Evolutionary conservation across 257 asterid genomes (phyloP).

Genomic region (Lantana camara): DNA sequence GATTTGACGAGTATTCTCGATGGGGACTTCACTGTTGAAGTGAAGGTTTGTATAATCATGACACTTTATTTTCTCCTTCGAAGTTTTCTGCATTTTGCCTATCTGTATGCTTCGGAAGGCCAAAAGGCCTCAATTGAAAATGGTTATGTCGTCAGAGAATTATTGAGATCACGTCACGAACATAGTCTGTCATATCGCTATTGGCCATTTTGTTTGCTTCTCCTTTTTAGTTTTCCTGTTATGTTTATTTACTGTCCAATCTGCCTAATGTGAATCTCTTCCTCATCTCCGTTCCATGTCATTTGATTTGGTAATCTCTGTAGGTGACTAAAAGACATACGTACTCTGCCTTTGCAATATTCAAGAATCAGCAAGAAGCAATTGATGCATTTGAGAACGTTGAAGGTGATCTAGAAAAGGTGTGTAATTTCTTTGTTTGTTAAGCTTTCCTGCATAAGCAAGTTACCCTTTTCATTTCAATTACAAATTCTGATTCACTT

Average conservation of each 20-base stretch:
- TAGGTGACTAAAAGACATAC: slow-evolving; percentile 51
- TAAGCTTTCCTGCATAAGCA: not conserved
- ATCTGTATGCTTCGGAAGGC: not conserved
- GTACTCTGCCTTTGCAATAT: slow-evolving; percentile 66
- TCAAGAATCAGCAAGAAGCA: slow-evolving; percentile 67
- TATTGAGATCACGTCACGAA: too few relatives aligned
- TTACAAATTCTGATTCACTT: not conserved
- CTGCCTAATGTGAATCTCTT: not conserved
- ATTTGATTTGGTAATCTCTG: slow-evolving; percentile 30
- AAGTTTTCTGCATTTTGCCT: not conserved
- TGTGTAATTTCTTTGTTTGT: slow-evolving; percentile 20
- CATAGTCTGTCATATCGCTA: too few relatives aligned
- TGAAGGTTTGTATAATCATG: slow-evolving; percentile 54
- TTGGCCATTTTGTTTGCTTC: not conserved
- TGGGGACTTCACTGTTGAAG: slow-evolving; percentile 69
- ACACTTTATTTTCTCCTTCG: slow-evolving; percentile 1
- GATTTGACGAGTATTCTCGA: slow-evolving; percentile 71
- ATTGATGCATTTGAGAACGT: slow-evolving; percentile 58
- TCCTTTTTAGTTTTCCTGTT: not conserved
- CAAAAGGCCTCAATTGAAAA: not conserved
- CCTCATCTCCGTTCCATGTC: not conserved
- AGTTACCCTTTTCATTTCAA: not conserved
- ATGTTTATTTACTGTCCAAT: not conserved
- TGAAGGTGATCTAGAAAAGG: slow-evolving; percentile 69
- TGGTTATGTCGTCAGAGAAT: too few relatives aligned